Percentiles rank a stretch among this genome's conserved stretches.
phyloP scores from a whole-genome alignment of 2,329 filamentous ascomycete species.

The Hypomyces perniciosus region DNA sequence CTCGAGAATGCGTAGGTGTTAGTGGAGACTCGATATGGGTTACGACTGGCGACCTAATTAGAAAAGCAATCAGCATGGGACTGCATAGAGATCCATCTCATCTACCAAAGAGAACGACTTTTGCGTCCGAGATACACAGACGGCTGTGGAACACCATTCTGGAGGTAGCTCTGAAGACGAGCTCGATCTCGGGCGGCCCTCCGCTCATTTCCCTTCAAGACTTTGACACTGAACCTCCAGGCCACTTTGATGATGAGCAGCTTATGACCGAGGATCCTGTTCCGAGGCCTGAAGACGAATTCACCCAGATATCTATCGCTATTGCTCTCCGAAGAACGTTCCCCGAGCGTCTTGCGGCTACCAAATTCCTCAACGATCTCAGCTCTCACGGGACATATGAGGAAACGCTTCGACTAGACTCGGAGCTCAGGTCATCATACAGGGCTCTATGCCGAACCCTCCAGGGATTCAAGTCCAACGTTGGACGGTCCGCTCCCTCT shows the following conservation, averaged over 20 bases:
- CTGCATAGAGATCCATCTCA: slow-evolving; percentile 42
- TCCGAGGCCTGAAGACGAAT: slow-evolving; percentile 28
- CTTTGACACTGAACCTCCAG: slow-evolving; percentile 43
- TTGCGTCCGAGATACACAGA: slow-evolving; percentile 41
- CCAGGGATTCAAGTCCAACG: slow-evolving; percentile 17
- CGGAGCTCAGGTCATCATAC: slow-evolving; percentile 36
- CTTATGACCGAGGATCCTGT: slow-evolving; percentile 27
- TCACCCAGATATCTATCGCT: slow-evolving; percentile 36
- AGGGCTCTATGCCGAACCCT: slow-evolving; percentile 33
- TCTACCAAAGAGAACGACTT: slow-evolving; percentile 30
- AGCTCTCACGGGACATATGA: slow-evolving; percentile 33
- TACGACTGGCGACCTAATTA: slow-evolving; percentile 37
- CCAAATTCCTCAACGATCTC: slow-evolving; percentile 39
- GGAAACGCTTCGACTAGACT: slow-evolving; percentile 39
- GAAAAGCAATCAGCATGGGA: slow-evolving; percentile 44
- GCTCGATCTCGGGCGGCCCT: slow-evolving; percentile 40
- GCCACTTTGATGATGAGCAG: slow-evolving; percentile 46
- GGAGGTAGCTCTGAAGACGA: slow-evolving; percentile 41
- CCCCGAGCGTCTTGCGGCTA: slow-evolving; percentile 36
- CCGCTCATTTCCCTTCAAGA: slow-evolving; percentile 38
- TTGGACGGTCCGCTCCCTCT: slow-evolving; percentile 19
- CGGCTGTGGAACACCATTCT: slow-evolving; percentile 49
- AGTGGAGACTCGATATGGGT: slow-evolving; percentile 45
- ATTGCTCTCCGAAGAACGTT: slow-evolving; percentile 39
- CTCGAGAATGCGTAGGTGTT: slow-evolving; percentile 31